These are phyloP conservation scores for Fusarium compactum DNA, from an alignment of 2,329 filamentous ascomycete genomes.

Conservation along the genomic window DNA sequence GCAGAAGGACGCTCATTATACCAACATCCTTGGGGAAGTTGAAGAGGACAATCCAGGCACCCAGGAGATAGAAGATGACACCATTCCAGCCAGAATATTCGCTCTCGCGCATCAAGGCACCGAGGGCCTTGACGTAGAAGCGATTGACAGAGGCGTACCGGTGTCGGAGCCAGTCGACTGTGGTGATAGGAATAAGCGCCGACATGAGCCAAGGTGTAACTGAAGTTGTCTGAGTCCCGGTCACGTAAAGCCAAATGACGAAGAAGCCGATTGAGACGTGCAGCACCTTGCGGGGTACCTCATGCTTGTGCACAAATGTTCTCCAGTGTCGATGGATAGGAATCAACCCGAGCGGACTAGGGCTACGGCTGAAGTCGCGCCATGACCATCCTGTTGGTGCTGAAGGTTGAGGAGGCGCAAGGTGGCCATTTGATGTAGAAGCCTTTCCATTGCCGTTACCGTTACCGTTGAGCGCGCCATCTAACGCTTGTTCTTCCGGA, in stretches of 20 bases:
- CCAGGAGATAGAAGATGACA: slow-evolving; percentile 95
- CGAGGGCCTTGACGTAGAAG: slow-evolving; percentile 85
- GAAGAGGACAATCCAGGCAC: slow-evolving; percentile 85
- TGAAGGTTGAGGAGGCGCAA: slow-evolving; percentile 74
- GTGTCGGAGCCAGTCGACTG: slow-evolving; percentile 85
- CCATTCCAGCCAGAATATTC: slow-evolving; percentile 96
- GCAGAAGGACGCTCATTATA: slow-evolving; percentile 86
- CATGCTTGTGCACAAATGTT: slow-evolving; percentile 93
- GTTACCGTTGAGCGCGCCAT: slow-evolving; percentile 50
- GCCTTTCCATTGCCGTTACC: slow-evolving; percentile 52
- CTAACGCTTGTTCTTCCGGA: slow-evolving; percentile 45
- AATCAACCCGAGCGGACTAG: slow-evolving; percentile 92
- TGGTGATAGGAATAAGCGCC: slow-evolving; percentile 84
- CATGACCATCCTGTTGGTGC: slow-evolving; percentile 77
- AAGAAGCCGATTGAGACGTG: slow-evolving; percentile 98
- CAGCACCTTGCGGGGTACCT: slow-evolving; percentile 91
- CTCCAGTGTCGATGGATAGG: slow-evolving; percentile 95
- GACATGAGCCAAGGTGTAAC: slow-evolving; percentile 89
- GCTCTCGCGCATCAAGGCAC: slow-evolving; percentile 95
- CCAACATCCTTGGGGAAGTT: slow-evolving; percentile 95
- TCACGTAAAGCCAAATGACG: slow-evolving; percentile 85
- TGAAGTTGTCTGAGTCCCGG: slow-evolving; percentile 78
- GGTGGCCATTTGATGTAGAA: slow-evolving; percentile 68
- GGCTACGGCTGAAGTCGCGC: slow-evolving; percentile 90
- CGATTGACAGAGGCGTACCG: slow-evolving; percentile 84